A percentile compares a stretch with the other conserved stretches of the same genome.
These are phyloP conservation scores for Nakataea oryzae DNA, from an alignment of 2,329 filamentous ascomycete species.

Conservation along the genomic window DNA sequence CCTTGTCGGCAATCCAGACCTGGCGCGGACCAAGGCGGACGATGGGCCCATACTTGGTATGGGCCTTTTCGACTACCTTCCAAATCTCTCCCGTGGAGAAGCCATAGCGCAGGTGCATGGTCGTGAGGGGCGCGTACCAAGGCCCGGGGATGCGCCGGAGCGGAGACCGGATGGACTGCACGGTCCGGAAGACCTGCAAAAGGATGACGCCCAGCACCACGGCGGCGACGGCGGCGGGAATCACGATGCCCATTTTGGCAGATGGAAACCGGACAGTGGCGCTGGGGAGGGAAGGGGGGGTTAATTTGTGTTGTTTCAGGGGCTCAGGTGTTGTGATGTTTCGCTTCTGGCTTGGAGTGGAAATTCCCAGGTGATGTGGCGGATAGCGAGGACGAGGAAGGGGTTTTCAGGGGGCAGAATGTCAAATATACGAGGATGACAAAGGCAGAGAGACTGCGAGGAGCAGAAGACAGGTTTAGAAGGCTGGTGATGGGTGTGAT, in stretches of 20 bases:
- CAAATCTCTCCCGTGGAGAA: background rate
- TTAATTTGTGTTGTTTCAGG: no score
- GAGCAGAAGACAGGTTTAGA: no score
- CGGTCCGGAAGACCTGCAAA: background rate
- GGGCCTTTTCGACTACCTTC: background rate
- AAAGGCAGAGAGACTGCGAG: no score
- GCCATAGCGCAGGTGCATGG: conserved; percentile 1
- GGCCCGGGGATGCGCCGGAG: background rate
- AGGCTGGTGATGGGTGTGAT: no score
- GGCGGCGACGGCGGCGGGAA: background rate
- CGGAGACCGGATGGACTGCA: background rate
- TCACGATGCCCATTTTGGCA: background rate
- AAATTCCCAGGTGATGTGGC: no score
- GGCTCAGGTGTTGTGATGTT: no score
- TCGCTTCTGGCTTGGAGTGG: no score
- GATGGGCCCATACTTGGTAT: background rate
- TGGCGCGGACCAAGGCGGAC: background rate
- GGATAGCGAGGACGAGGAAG: no score
- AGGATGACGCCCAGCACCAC: background rate
- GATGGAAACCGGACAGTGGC: no score
- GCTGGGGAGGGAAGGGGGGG: no score
- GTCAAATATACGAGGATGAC: no score
- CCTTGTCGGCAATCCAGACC: background rate
- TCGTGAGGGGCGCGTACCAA: background rate
- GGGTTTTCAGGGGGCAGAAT: no score